phyloP scores from a whole-genome alignment of 169 alveolate species.

The Babesia ovata region DNA sequence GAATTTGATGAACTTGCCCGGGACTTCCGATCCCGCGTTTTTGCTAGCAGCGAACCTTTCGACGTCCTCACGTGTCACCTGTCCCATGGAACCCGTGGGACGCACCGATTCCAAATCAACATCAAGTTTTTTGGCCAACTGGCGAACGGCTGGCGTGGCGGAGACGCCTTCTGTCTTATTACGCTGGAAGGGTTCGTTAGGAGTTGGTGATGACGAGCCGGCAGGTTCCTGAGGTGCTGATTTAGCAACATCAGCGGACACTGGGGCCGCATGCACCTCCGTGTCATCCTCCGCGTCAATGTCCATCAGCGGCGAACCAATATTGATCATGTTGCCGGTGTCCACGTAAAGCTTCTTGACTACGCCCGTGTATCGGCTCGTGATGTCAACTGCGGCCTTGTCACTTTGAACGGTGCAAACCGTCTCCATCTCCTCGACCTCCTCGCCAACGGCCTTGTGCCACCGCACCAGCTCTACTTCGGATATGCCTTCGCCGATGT shows the following conservation, averaged over 20 bases:
- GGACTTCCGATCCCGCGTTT: not conserved
- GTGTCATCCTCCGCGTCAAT: constrained; percentile 72
- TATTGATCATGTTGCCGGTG: constrained; percentile 81
- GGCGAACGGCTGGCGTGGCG: constrained; percentile 73
- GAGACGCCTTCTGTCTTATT: constrained; percentile 2
- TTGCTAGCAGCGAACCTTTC: constrained; percentile 12
- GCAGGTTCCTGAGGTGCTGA: not conserved
- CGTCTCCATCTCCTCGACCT: constrained; percentile 90
- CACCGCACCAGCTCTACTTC: constrained; percentile 92
- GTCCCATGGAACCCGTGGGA: constrained; percentile 71
- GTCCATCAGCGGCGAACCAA: constrained; percentile 83
- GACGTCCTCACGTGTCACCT: constrained; percentile 67
- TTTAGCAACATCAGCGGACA: not conserved
- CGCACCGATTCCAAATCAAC: constrained; percentile 60
- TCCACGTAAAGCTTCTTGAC: constrained; percentile 83
- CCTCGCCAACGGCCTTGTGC: constrained; percentile 89
- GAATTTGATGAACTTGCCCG: constrained; percentile 41
- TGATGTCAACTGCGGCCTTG: constrained; percentile 92
- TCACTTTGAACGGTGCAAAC: constrained; percentile 92
- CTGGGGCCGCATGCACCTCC: not conserved
- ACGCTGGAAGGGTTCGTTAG: not conserved
- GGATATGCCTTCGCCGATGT: constrained; percentile 88
- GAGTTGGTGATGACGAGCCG: not conserved
- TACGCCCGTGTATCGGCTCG: constrained; percentile 89
- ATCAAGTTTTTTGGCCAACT: constrained; percentile 71